Evolutionary conservation across 768 basidiomycete species (phyloP).

Genomic region (Termitomyces sp.): DNA sequence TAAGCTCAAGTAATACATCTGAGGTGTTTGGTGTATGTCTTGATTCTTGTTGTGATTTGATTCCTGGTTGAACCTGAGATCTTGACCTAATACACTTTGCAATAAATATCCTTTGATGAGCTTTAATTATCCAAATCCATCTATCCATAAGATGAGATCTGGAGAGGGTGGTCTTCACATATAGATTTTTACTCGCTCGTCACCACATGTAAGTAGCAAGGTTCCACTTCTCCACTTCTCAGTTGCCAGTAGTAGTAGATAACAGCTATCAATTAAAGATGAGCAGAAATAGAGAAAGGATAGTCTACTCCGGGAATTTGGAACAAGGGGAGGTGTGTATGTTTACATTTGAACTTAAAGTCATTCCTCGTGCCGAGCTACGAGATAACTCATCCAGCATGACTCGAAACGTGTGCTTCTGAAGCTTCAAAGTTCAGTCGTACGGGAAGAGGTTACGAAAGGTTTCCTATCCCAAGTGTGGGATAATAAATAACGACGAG

Average conservation of each 20-base stretch:
- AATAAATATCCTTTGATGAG: too few relatives aligned
- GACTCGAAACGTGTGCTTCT: neutral
- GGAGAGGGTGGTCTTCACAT: too few relatives aligned
- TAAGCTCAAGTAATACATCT: constrained; percentile 2
- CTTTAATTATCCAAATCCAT: too few relatives aligned
- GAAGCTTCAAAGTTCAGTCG: neutral
- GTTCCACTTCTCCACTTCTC: too few relatives aligned
- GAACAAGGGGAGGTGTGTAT: neutral
- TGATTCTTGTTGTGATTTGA: neutral
- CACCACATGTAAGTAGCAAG: too few relatives aligned
- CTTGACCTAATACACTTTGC: too few relatives aligned
- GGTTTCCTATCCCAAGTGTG: neutral
- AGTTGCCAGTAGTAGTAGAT: neutral
- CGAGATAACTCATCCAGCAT: neutral
- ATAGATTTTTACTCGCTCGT: too few relatives aligned
- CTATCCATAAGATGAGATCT: too few relatives aligned
- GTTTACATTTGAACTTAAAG: neutral
- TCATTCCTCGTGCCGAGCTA: neutral
- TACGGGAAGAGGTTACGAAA: neutral
- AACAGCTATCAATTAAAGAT: neutral
- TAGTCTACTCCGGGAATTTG: neutral
- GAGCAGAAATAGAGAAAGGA: neutral
- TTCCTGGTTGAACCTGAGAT: too few relatives aligned
- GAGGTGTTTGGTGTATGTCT: neutral
- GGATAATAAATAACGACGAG: neutral